Evolutionary conservation across 495 filamentous ascomycete genomes (phyloP).

Genomic region (Lophium mytilinum): DNA sequence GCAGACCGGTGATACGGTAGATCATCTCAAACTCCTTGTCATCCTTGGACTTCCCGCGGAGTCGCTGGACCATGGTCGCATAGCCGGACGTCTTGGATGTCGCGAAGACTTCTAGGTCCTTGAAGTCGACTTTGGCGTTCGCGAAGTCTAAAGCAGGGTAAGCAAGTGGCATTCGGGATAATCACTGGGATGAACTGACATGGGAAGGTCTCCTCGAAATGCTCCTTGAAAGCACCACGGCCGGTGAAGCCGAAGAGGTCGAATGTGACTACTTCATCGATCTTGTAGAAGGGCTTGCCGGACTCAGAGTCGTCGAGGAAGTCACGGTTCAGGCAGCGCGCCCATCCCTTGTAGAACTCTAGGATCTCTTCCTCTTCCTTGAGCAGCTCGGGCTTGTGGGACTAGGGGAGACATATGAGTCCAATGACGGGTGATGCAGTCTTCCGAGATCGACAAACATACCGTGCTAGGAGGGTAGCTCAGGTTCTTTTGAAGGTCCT

Average conservation of each 20-base stretch:
- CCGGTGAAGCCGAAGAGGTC: conserved; percentile 1
- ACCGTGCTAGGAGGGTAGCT: background rate
- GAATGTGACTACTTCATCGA: conserved; percentile 1
- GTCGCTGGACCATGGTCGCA: background rate
- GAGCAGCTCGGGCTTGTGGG: background rate
- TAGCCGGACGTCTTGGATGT: background rate
- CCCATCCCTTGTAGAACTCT: background rate
- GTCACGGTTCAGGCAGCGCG: background rate
- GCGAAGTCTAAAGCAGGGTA: background rate
- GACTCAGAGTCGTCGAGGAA: background rate
- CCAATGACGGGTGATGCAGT: too few species aligned
- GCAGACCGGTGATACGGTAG: background rate
- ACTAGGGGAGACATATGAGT: too few species aligned
- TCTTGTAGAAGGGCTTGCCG: conserved; percentile 1
- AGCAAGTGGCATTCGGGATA: too few species aligned
- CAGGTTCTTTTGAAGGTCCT: background rate
- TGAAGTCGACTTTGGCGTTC: background rate
- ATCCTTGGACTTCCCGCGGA: background rate
- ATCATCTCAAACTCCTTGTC: conserved; percentile 1
- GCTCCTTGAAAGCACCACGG: background rate
- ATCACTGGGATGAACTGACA: background rate
- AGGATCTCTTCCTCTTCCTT: conserved; percentile 1
- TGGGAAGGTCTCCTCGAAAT: background rate
- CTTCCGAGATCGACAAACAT: too few species aligned
- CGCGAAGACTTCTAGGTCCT: background rate